Base-by-base conservation (phyloP, 768 basidiomycete species). In the Mycena rosella region DNA sequence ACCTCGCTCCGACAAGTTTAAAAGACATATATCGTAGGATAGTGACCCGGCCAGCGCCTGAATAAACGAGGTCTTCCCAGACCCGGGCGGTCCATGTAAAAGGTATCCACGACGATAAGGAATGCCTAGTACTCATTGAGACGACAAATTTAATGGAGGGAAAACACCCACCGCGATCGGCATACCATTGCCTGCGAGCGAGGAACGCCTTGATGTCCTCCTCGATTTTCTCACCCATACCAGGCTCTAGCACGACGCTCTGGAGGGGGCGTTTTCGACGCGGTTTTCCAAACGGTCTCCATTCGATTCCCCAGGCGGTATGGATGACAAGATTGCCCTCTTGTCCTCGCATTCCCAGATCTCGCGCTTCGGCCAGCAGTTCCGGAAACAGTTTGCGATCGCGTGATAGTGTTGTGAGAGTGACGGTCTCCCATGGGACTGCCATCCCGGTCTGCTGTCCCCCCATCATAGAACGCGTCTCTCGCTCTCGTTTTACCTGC, bases 1-100 rank as follows among this genome's bases (percentile, higher is more conserved):
- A 2, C 98, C 98, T 62, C 98, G 89, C 80, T 99, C 96, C 26
- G 96, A 96, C 44, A 99, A 88, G 78, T 99, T 99, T 38, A 99
- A 84, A 36, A 99, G 81, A 76, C 96, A 98, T 60, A 99, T 98
- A 78, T 99, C 96, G 82, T 98, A 99, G 34, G 90, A 90, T 34
- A 99, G 81, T 14, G 91, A 88, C 9, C 96, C 98, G 13, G 98
- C 98, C 32, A 99, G 85, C 15, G 98, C 96, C 80, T 99, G 97
- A 72, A 99, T 99, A 82, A 95, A 99, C 8, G 98, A 99, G 1
- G 97, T 96, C 77, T 99, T 99, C 54, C 98, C 98, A 0, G 96
- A 98, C 18, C 98, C 98, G 9, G 98, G 98, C 24, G 98, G 98
- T 14, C 98, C 98, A 74, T 99, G 89, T 18, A 99, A 81, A 13